Base-by-base conservation (phyloP, 2,329 filamentous ascomycete species). In the Colletotrichum tanaceti region DNA sequence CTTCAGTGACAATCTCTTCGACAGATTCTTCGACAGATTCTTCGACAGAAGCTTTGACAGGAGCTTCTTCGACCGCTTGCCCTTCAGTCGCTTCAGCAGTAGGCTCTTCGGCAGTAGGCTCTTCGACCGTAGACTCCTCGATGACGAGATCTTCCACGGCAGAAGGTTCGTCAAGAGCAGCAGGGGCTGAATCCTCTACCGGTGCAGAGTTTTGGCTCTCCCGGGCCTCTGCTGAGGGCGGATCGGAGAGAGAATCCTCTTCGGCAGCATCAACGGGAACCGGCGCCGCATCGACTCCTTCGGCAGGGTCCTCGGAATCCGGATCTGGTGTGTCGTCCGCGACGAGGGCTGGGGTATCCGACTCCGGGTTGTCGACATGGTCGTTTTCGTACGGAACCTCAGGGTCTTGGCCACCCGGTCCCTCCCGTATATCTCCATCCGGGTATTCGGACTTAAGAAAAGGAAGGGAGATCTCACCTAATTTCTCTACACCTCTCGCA, bases 381-480 rank as follows among this genome's bases (percentile, higher is more conserved):
- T 62, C 57, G 7, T 70, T 39, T 46, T 52, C 38, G 50, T 62
- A 32, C 14, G 14, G 44, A 16, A 13, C 44, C 13, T 54, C 63
- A 4, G 53, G 63, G 41, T 62, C 63, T 44, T 52, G 41, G 22
- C 52, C 58, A 58, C 58, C 63, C 57, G 46, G 57, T 67, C 63
- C 67, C 59, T 71, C 68, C 69, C 59, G 67, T 55, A 43, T 60
- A 54, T 66, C 58, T 70, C 60, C 73, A 69, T 66, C 69, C 63
- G 74, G 73, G 73, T 72, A 72, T 58, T 71, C 68, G 49, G 57
- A 58, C 72, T 74, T 73, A 74, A 73, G 71, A 69, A 74, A 76
- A 72, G 70, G 71, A 71, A 72, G 73, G 71, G 73, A 57, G 69
- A 71, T 72, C 75, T 77, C 75, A 77, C 75, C 75, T 77, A 69